Conservation (phyloP, 768 basidiomycete species). For the Butyriboletus loyo region DNA sequence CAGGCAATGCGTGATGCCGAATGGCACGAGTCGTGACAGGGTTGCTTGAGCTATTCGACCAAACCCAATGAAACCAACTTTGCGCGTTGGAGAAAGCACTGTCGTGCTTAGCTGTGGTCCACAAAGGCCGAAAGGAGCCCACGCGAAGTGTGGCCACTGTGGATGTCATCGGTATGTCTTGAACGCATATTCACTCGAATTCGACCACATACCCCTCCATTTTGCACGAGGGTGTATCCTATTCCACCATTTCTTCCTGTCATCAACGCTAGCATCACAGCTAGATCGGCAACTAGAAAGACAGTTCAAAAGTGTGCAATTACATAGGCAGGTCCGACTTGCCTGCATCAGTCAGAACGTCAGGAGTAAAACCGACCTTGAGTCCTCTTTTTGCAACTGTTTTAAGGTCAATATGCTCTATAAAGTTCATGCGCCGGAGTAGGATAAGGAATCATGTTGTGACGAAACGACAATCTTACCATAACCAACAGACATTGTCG, state of each 20-base stretch:
- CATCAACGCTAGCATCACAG: constrained; percentile 92
- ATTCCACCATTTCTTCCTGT: constrained; percentile 78
- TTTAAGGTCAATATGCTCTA: constrained; percentile 78
- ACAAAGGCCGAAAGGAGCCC: constrained; percentile 83
- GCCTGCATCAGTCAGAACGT: constrained; percentile 92
- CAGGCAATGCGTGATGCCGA: constrained; percentile 73
- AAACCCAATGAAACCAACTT: constrained; percentile 90
- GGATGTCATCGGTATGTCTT: background rate
- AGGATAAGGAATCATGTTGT: background rate
- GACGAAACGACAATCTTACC: constrained; percentile 41
- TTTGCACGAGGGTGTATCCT: constrained; percentile 60
- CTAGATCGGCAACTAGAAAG: constrained; percentile 79
- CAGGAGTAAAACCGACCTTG: constrained; percentile 87
- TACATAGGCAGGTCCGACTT: constrained; percentile 5
- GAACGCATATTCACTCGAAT: background rate
- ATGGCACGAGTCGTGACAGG: constrained; percentile 73
- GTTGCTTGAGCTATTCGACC: constrained; percentile 91
- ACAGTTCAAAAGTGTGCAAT: background rate
- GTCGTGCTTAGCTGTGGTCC: constrained; percentile 75
- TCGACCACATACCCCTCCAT: constrained; percentile 54
- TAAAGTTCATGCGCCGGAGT: background rate
- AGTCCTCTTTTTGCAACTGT: constrained; percentile 60
- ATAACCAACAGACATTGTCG: constrained; percentile 91
- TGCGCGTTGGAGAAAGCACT: constrained; percentile 49
- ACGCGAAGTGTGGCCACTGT: constrained; percentile 78